Conservation (phyloP, 2,329 filamentous ascomycete genomes). For the Hyphodiscus sp. region DNA sequence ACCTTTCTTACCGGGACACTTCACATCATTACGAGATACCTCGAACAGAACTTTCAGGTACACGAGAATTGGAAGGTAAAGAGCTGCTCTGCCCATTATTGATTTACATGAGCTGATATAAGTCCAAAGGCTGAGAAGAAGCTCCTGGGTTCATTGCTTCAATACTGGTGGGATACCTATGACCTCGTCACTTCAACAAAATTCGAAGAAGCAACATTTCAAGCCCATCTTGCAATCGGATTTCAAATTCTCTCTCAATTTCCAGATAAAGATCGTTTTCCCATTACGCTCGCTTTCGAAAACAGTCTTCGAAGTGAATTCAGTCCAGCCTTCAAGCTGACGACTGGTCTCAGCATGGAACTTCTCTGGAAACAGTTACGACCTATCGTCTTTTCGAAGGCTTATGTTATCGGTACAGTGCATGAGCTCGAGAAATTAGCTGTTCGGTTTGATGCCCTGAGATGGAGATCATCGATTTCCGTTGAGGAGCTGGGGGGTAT, state of each 20-base stretch:
- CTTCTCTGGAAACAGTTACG: constrained; percentile 67
- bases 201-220: constrained; percentile 59
- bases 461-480: constrained; percentile 50
- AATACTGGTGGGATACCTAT: constrained; percentile 51
- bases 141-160: constrained; percentile 37
- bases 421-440: constrained; percentile 50
- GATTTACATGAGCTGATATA: neutral
- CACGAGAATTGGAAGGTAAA: constrained; percentile 25
- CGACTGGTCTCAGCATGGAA: constrained; percentile 75
- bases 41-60: constrained; percentile 30
- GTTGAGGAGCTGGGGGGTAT: constrained; percentile 47
- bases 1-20: constrained; percentile 44
- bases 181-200: constrained; percentile 36
- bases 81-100: neutral
- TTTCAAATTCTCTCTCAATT: constrained; percentile 13
- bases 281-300: constrained; percentile 20
- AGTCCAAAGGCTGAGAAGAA: constrained; percentile 29
- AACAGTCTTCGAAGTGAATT: constrained; percentile 50
- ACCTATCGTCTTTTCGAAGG: constrained; percentile 49
- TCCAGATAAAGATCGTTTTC: neutral
- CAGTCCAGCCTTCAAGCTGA: constrained; percentile 62
- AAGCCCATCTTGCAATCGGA: constrained; percentile 49
- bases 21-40: constrained; percentile 36
- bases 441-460: constrained; percentile 51
- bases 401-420: constrained; percentile 39